Percentiles rank a stretch among this genome's conserved stretches.
These are phyloP conservation scores for Sedum album DNA, from an alignment of 164 flowering plant genomes.

Conservation along the genomic window DNA sequence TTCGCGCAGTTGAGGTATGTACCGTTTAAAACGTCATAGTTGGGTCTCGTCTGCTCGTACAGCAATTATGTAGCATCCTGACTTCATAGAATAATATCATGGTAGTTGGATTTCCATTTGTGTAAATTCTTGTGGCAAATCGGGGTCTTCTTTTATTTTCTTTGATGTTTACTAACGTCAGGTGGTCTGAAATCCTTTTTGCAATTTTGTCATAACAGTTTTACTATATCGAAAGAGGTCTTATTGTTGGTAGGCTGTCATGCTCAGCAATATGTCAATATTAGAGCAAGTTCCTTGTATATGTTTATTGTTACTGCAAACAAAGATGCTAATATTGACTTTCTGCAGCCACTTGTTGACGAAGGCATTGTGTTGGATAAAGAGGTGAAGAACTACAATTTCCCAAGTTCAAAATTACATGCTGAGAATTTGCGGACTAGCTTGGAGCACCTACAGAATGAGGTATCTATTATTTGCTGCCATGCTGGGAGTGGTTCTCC, in stretches of 20 bases:
- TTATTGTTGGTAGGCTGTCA: not conserved
- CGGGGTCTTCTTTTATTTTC: not conserved
- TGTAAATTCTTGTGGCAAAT: not conserved
- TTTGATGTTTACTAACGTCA: not conserved
- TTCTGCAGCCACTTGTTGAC: slow-evolving; percentile 12
- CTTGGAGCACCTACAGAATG: slow-evolving; percentile 64
- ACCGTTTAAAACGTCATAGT: not conserved
- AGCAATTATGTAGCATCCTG: not conserved
- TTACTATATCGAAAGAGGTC: not conserved
- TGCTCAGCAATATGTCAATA: not conserved
- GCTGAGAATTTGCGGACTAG: slow-evolving; percentile 50
- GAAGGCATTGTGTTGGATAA: slow-evolving; percentile 16
- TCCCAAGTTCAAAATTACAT: slow-evolving; percentile 27
- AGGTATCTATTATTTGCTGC: slow-evolving; percentile 34
- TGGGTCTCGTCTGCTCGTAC: not conserved
- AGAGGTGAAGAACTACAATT: slow-evolving; percentile 25
- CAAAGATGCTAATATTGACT: slow-evolving; percentile 11
- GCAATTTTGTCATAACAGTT: not conserved
- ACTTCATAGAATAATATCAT: no score
- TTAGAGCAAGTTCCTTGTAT: not conserved
- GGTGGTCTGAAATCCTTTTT: not conserved
- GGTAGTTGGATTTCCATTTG: not conserved
- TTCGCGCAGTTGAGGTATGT: not conserved
- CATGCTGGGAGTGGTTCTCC: not conserved
- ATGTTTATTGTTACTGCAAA: slow-evolving; percentile 18